These are phyloP conservation scores for Fragaria ananassa DNA, from an alignment of 306 rosid species.

Conservation along the genomic window DNA sequence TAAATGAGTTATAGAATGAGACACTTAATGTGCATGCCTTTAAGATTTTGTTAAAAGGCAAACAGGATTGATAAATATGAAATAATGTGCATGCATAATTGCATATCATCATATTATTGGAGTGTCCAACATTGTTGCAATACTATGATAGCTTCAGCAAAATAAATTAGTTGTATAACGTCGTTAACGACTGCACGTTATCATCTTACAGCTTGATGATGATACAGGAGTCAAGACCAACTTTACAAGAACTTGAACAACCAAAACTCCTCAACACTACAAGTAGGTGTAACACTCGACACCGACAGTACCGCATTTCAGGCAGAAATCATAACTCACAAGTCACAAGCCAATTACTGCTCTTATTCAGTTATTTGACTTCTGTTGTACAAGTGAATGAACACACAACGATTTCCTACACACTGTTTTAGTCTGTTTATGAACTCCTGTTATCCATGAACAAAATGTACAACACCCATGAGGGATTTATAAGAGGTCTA, in stretches of 20 bases:
- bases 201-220: neutral
- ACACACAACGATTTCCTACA: slow-evolving; percentile 9
- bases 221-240: neutral
- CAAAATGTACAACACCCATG: slow-evolving; percentile 33
- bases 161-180: neutral
- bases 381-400: neutral
- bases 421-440: neutral
- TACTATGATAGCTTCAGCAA: neutral
- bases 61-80: neutral
- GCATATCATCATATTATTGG: neutral
- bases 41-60: no score
- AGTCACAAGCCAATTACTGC: neutral
- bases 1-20: no score
- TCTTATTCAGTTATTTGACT: slow-evolving; percentile 17
- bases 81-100: neutral
- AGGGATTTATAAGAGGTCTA: slow-evolving; percentile 4
- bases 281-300: neutral
- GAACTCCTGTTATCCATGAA: slow-evolving; percentile 22
- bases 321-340: neutral
- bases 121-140: neutral
- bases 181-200: neutral
- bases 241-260: slow-evolving; percentile 5
- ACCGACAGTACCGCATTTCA: neutral
- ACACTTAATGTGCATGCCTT: no score
- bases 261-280: neutral